A percentile compares a stretch with the other conserved stretches of the same genome.
These are phyloP conservation scores for Eucalyptus marginata DNA, from an alignment of 345 rosid genomes.

Conservation along the genomic window DNA sequence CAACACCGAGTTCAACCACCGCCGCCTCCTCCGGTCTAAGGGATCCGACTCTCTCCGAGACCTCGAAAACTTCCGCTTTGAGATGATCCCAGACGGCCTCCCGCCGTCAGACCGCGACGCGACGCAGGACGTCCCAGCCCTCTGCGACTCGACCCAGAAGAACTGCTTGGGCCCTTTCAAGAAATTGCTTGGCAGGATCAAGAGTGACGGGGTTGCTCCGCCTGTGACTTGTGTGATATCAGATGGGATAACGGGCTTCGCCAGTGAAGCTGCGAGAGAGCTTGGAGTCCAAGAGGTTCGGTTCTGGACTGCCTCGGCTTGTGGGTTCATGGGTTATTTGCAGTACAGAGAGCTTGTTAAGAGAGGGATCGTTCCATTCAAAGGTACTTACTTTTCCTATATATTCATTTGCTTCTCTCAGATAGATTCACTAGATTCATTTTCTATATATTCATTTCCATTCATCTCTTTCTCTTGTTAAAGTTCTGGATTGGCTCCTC, in stretches of 20 bases:
- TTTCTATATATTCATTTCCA: not conserved
- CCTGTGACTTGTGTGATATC: slow-evolving; percentile 14
- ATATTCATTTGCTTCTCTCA: not conserved
- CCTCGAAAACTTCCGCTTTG: not conserved
- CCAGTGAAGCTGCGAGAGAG: slow-evolving; percentile 7
- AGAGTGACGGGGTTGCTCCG: not conserved
- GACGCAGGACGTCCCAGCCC: not conserved
- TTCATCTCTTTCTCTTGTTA: not conserved
- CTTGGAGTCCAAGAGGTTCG: slow-evolving; percentile 8
- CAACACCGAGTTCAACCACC: slow-evolving; percentile 16
- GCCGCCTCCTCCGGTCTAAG: slow-evolving; percentile 1
- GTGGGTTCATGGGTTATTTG: slow-evolving; percentile 15
- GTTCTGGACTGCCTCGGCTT: slow-evolving; percentile 24
- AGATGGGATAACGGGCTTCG: slow-evolving; percentile 8
- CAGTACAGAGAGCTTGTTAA: slow-evolving; percentile 9
- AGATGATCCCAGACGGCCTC: slow-evolving; percentile 15
- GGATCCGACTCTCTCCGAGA: not conserved
- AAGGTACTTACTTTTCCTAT: slow-evolving; percentile 1
- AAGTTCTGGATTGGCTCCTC: not conserved
- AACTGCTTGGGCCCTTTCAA: slow-evolving; percentile 6
- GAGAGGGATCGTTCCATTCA: slow-evolving; percentile 18
- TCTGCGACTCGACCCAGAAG: not conserved
- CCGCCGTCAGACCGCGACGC: slow-evolving; percentile 5
- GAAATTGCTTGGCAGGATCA: slow-evolving; percentile 1
- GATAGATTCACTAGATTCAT: not conserved